Evolutionary conservation across 2,329 filamentous ascomycete species (phyloP), one percentile per base, ranked within the genome.

Genomic region (Aspergillus felis): DNA sequence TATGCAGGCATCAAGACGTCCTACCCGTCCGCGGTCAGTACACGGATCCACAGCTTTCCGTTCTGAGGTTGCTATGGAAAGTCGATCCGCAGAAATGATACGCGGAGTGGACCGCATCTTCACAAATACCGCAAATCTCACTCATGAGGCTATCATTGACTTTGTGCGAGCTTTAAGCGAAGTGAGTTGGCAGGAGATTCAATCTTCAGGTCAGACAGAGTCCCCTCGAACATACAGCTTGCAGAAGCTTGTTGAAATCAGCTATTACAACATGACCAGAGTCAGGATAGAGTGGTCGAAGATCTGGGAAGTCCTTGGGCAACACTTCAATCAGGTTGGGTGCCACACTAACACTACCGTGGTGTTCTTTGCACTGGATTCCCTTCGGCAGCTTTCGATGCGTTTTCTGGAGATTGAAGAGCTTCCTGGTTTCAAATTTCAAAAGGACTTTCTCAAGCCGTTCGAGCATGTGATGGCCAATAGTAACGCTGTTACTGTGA

Each of bases 241-340:
- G 60, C 94, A 99, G 71, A 99, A 99, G 76, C 85, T 99, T 61
- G 95, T 99, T 17, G 94, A 99, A 75, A 97, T 99, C 74, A 96
- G 91, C 73, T 97, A 96, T 75, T 99, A 99, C 84, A 99, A 99
- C 79, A 99, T 99, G 94, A 92, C 91, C 58, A 87, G 94, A 81
- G 93, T 99, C 38, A 89, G 94, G 67, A 97, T 97, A 67, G 94
- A 99, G 72, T 99, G 94, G 94, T 95, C 90, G 12, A 93, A 89
- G 67, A 96, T 99, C 58, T 99, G 94, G 94, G 90, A 90, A 61
- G 90, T 99, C 1, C 83, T 99, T n/a, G 94, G 94, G 14, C 90
- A 96, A 71, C 95, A 99, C 71, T 99, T 99, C 81, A 97, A 97
- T 73, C 88, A 92, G 62, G 94, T 99, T 59, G 95, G 95, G 54